Percentiles rank a stretch among this genome's conserved stretches.
phyloP scores from a whole-genome alignment of 2,329 filamentous ascomycete genomes.

The Exophiala oligosperma region DNA sequence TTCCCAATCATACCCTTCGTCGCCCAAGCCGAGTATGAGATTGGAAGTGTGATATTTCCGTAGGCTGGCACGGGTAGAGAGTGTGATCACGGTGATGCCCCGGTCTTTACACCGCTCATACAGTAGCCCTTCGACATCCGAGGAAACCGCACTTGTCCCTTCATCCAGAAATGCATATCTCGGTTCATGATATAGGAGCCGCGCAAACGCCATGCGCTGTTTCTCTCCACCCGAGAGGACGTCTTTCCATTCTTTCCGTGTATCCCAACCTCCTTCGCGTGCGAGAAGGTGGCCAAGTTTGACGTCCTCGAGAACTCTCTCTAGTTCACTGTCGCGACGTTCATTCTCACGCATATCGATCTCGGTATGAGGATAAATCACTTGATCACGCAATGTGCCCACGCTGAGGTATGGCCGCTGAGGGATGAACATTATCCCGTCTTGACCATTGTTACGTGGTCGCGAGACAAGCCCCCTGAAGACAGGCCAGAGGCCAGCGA shows the following conservation, averaged over 20 bases:
- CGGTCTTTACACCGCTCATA: constrained; percentile 92
- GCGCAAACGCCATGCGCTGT: constrained; percentile 88
- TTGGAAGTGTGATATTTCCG: constrained; percentile 97
- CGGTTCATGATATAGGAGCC: constrained; percentile 91
- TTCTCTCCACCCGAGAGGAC: constrained; percentile 97
- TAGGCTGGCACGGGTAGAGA: constrained; percentile 88
- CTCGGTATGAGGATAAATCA: constrained; percentile 95
- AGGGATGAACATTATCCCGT: constrained; percentile 98
- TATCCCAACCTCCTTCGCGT: constrained; percentile 94
- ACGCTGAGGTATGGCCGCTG: constrained; percentile 90
- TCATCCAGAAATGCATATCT: constrained; percentile 94
- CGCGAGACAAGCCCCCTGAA: constrained; percentile 90
- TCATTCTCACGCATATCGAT: constrained; percentile 86
- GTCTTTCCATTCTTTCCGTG: constrained; percentile 97
- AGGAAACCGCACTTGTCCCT: constrained; percentile 89
- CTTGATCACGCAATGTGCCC: constrained; percentile 90
- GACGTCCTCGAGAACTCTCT: constrained; percentile 76
- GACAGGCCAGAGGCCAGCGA: constrained; percentile 92
- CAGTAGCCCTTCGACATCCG: constrained; percentile 88
- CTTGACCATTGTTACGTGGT: constrained; percentile 74
- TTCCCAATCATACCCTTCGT: constrained; percentile 83
- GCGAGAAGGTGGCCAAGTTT: constrained; percentile 85
- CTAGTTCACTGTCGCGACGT: constrained; percentile 75
- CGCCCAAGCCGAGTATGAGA: constrained; percentile 77
- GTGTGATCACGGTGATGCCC: constrained; percentile 93